phyloP scores from a whole-genome alignment of 371 early-diverging fungal genomes.

The Mortierella sp. region DNA sequence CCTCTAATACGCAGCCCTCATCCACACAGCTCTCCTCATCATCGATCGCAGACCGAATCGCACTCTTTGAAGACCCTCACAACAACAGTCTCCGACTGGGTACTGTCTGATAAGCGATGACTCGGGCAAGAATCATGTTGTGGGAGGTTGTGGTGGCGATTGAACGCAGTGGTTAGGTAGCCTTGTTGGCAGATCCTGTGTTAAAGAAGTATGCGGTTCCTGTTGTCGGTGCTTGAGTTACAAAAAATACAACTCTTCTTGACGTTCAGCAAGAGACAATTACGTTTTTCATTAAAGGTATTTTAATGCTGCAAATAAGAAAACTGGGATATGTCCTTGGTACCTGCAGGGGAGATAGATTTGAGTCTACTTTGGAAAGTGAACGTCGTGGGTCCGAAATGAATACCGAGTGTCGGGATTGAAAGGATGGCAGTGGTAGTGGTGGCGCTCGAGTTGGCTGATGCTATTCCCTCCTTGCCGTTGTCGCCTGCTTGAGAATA shows the following conservation, averaged over 20 bases:
- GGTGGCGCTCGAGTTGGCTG: too few relatives aligned
- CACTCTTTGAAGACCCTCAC: constrained; percentile 55
- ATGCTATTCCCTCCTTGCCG: too few relatives aligned
- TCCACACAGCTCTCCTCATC: constrained; percentile 50
- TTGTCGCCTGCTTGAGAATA: too few relatives aligned
- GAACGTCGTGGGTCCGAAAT: constrained; percentile 12
- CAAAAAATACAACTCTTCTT: too few relatives aligned
- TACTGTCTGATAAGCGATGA: too few relatives aligned
- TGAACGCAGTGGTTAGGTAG: constrained; percentile 50
- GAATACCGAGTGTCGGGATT: constrained; percentile 32
- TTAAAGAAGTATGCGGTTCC: constrained; percentile 57
- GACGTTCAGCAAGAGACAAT: too few relatives aligned
- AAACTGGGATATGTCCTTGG: background rate
- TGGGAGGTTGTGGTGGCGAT: too few relatives aligned
- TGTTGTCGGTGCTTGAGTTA: too few relatives aligned
- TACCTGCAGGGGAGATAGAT: background rate
- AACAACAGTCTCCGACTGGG: too few relatives aligned
- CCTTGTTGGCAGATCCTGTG: constrained; percentile 59
- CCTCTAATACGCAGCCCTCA: constrained; percentile 46
- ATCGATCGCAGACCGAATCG: constrained; percentile 55
- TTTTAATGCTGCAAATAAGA: too few relatives aligned
- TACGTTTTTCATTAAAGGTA: too few relatives aligned
- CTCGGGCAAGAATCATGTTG: too few relatives aligned
- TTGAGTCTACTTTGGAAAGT: constrained; percentile 29
- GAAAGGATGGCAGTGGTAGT: constrained; percentile 20